Base-by-base conservation (phyloP, 192 early-diverging fungal species). In the Thoreauomyces humboldtii region DNA sequence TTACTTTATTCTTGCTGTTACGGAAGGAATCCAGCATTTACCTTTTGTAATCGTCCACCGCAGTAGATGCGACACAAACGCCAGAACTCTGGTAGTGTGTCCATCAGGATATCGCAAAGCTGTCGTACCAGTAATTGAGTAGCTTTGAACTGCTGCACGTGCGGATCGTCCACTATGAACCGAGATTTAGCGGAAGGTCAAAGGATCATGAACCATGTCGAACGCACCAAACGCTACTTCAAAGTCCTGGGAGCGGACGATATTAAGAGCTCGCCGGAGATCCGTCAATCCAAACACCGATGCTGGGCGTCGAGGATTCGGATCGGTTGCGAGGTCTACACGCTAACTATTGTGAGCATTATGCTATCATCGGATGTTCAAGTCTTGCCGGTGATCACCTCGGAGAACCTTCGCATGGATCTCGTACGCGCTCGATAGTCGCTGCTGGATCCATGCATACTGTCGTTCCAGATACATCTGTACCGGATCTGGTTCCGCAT, bases 21-120 rank as follows among this genome's bases (percentile, higher is more conserved):
- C n/a, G 41, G 41, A n/a, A n/a, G n/a, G n/a, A n/a, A n/a, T n/a
- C n/a, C n/a, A n/a, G n/a, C n/a, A 29, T 29, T 17, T 54, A 75
- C 74, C 74, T 76, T 88, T 50, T 81, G 76, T 54, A 92, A 88
- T 62, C 88, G 86, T 33, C 92, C 89, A 55, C 96, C 95, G 67
- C 91, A 89, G 65, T 84, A 98, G 3, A 91, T 83, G 54, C 86
- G 85, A 48, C 91, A 89, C 1, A 96, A 71, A 72, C 90, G 87
- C 92, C 95, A 96, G 78, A 98, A 98, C 59, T 93, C 91, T 4
- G 93, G 93, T 51, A 98, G 61, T 32, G 82, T 81, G 34, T 85
- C 80, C 22, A 82, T 61, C 15, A 98, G 71, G 9, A 90, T 74
- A 44, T 88, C 81, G n/a, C 92, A 94, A 4, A 93, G 74, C 9